Conservation (phyloP, 257 asterid species). For the Solanum virginianum region DNA sequence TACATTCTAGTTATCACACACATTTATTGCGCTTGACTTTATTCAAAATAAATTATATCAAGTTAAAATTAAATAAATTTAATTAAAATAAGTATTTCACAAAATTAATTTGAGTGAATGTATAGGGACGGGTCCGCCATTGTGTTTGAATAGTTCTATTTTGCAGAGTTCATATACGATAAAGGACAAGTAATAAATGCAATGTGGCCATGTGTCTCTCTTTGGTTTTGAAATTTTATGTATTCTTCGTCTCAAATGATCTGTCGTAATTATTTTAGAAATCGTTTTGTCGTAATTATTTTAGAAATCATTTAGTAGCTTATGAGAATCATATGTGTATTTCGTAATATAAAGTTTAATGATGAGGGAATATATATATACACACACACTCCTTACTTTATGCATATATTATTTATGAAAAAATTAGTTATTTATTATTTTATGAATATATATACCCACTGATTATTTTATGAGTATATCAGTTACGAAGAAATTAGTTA, state of each 20-base stretch:
- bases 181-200: neutral
- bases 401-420: too few species aligned
- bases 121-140: neutral
- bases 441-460: too few species aligned
- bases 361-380: too few species aligned
- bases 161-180: neutral
- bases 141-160: neutral
- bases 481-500: too few species aligned
- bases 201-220: neutral
- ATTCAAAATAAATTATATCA: too few species aligned
- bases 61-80: too few species aligned
- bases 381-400: too few species aligned
- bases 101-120: neutral
- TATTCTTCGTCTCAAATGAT: neutral
- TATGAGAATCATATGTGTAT: neutral
- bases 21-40: too few species aligned
- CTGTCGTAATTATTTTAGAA: neutral
- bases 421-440: neutral
- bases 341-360: too few species aligned
- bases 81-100: too few species aligned
- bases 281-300: neutral
- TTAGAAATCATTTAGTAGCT: neutral
- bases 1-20: too few species aligned
- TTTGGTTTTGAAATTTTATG: neutral
- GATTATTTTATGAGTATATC: too few species aligned